Evolutionary conservation across 148 eudicot genomes (phyloP).

Genomic region (Amaranthus palmeri): DNA sequence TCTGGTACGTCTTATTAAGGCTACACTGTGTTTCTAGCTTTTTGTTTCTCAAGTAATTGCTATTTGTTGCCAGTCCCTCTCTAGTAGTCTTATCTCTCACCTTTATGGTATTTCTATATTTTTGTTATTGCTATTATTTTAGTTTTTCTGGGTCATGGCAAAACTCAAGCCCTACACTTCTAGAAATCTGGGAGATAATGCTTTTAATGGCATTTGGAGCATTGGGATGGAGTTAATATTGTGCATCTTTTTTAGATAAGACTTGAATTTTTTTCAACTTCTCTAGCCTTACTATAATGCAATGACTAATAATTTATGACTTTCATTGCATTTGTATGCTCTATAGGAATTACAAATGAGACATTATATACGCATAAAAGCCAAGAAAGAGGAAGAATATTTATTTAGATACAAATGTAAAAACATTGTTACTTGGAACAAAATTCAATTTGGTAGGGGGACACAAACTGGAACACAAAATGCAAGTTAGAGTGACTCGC

Average conservation of each 20-base stretch:
- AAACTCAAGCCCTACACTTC: background rate
- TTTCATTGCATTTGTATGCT: background rate
- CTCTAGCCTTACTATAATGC: background rate
- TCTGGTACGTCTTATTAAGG: conserved; percentile 16
- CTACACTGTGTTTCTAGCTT: background rate
- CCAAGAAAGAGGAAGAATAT: too few relatives aligned
- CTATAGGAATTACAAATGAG: background rate
- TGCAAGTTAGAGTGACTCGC: too few relatives aligned
- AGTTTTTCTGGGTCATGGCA: background rate
- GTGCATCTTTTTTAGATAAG: background rate
- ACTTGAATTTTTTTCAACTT: background rate
- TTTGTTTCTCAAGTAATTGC: background rate
- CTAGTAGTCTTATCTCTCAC: background rate
- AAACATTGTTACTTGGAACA: too few relatives aligned
- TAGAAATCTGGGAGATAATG: background rate
- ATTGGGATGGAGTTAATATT: background rate
- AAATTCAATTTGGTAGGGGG: too few relatives aligned
- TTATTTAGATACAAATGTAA: too few relatives aligned
- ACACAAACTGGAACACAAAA: too few relatives aligned
- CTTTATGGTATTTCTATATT: background rate
- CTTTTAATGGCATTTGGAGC: background rate
- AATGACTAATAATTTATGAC: background rate
- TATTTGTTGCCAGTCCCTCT: background rate
- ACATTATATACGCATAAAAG: background rate
- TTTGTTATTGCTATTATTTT: background rate